Evolutionary conservation across 192 early-diverging fungal species (phyloP).

Genomic region (Entomortierella beljakovae): DNA sequence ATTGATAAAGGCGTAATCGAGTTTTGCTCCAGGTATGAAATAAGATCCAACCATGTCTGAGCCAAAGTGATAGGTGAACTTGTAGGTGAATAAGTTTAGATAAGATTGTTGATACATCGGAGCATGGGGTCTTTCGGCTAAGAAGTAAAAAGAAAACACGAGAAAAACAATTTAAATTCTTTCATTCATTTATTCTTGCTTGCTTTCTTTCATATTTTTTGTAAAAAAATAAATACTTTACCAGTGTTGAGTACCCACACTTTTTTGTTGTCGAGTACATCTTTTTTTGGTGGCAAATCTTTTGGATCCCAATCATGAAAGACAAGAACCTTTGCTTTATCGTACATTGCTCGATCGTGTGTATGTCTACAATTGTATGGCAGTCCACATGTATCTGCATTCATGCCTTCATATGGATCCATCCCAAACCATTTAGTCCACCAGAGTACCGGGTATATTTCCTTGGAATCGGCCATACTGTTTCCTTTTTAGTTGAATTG

Average conservation of each 20-base stretch:
- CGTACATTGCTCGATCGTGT: conserved; percentile 7
- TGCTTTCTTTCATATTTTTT: neutral
- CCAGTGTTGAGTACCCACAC: conserved; percentile 14
- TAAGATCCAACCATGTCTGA: conserved; percentile 23
- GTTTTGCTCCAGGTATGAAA: conserved; percentile 5
- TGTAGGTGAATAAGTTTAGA: conserved; percentile 8
- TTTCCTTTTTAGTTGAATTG: too few species aligned
- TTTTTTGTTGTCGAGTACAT: conserved; percentile 14
- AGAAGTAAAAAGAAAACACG: neutral
- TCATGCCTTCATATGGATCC: conserved; percentile 1
- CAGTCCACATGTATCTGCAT: conserved; percentile 19
- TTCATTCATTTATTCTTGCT: neutral
- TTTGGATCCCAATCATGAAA: conserved; percentile 21
- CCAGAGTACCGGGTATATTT: conserved; percentile 19
- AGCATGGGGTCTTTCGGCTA: conserved; percentile 19
- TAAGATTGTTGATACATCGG: neutral
- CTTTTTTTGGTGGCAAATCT: conserved; percentile 16
- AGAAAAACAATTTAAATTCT: neutral
- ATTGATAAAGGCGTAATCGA: conserved; percentile 10
- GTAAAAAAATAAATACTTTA: neutral
- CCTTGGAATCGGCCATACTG: neutral
- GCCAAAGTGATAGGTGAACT: conserved; percentile 9
- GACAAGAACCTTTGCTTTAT: conserved; percentile 13
- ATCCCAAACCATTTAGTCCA: conserved; percentile 17
- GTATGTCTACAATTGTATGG: conserved; percentile 25